Evolutionary conservation across 495 filamentous ascomycete genomes (phyloP).

Genomic region (Daldinia concentrica): DNA sequence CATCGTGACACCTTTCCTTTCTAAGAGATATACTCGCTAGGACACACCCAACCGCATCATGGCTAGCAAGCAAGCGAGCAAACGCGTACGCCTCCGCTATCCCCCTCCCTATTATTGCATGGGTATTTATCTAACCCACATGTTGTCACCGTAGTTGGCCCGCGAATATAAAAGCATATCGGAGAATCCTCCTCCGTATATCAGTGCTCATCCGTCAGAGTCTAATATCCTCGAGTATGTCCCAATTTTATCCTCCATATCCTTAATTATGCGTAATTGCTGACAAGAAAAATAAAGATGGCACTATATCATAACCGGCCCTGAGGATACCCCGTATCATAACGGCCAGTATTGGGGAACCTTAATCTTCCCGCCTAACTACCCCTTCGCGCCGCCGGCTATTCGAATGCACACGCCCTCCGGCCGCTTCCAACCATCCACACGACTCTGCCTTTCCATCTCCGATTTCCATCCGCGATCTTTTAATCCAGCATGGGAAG

Average conservation of each 20-base stretch:
- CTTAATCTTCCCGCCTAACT: slow-evolving; percentile 92
- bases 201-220: slow-evolving; percentile 92
- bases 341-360: slow-evolving; percentile 99
- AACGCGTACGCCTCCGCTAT: slow-evolving; percentile 68
- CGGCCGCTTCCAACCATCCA: slow-evolving; percentile 92
- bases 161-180: slow-evolving; percentile 94
- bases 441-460: slow-evolving; percentile 92
- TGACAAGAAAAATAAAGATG: slow-evolving; percentile 67
- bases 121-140: slow-evolving; percentile 9
- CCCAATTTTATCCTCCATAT: background rate
- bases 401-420: slow-evolving; percentile 99
- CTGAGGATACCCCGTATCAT: slow-evolving; percentile 93
- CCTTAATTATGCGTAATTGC: background rate
- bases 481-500: slow-evolving; percentile 99
- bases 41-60: slow-evolving; percentile 71
- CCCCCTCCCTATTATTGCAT: slow-evolving; percentile 2
- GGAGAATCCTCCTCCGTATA: slow-evolving; percentile 92
- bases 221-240: slow-evolving; percentile 90
- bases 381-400: slow-evolving; percentile 95
- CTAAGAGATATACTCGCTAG: slow-evolving; percentile 56
- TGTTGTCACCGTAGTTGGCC: slow-evolving; percentile 68
- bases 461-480: slow-evolving; percentile 96
- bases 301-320: slow-evolving; percentile 98
- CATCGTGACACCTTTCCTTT: slow-evolving; percentile 63
- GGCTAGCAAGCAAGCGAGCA: slow-evolving; percentile 85